Base-by-base conservation (phyloP, 2,329 filamentous ascomycete species). In the Byssothecium circinans region DNA sequence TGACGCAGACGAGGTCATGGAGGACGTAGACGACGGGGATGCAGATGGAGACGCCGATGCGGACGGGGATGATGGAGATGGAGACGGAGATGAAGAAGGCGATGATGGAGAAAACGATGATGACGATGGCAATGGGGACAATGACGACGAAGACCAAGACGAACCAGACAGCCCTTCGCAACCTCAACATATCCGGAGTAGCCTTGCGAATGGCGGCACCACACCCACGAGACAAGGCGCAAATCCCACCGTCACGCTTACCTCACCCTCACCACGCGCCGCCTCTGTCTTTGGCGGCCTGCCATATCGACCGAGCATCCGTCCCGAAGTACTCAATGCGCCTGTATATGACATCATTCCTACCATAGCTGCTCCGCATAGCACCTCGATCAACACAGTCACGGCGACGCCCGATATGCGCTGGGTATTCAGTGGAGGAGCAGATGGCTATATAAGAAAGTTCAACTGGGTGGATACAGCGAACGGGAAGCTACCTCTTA, bases 401-500 rank as follows among this genome's bases (percentile, higher is more conserved):
- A 85, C 91, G 19, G 86, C 94, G 25, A 99, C 94, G 0, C 91
- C 91, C 2, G 94, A 99, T 70, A 86, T 96, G 78, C 83, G 91
- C 45, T 97, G 91, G 81, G 92, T 95, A 70, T 91, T 97, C 68
- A 96, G 87, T 10, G 94, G 94, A 30, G 94, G 94, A 1, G 87
- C 88, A 0, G 94, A 99, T 73, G 92, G 94, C 39, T 99, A 96
- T 66, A 92, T 99, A 54, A 84, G 94, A 47, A 97, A 96, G 71
- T 97, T 95, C 74, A 95, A 99, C 69, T 96, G 94, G 69, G 86
- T 89, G 2, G 90, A 91, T 29, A 96, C 94, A 4, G 91, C 95
- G 58, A 99, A 99, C 67, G 91, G 91, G 55, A 96, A 96, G 73
- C 83, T 94, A 27, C 85, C 92, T 51, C 77, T 99, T 61, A 99